These are phyloP conservation scores for Penicillium sclerotigenum DNA, from an alignment of 2,329 filamentous ascomycete species.

Conservation along the genomic window DNA sequence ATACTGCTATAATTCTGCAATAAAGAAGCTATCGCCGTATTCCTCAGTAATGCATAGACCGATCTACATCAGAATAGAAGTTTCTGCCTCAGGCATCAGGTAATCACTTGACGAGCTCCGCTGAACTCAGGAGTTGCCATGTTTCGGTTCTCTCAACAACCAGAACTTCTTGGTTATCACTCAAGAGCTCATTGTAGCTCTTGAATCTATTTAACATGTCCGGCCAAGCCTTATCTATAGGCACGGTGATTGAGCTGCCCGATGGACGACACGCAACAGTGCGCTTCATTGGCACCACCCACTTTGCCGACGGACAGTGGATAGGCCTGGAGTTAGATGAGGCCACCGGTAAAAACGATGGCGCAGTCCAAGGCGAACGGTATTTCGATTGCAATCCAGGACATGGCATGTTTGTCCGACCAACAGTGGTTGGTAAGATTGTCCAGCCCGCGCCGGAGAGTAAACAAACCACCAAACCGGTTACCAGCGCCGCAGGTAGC, in stretches of 20 bases:
- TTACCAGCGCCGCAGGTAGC: slow-evolving; percentile 29
- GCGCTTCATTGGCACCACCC: slow-evolving; percentile 75
- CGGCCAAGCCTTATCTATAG: slow-evolving; percentile 43
- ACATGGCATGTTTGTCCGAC: slow-evolving; percentile 83
- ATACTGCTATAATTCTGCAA: neutral
- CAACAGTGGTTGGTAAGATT: slow-evolving; percentile 61
- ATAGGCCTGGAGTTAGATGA: slow-evolving; percentile 84
- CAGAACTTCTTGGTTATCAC: slow-evolving; percentile 7
- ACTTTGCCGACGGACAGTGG: slow-evolving; percentile 81
- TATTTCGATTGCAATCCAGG: slow-evolving; percentile 76
- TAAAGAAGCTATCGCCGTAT: neutral
- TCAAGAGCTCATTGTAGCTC: slow-evolving; percentile 13
- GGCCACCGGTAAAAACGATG: slow-evolving; percentile 86
- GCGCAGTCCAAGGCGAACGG: slow-evolving; percentile 77
- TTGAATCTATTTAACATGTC: slow-evolving; percentile 16
- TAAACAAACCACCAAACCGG: slow-evolving; percentile 37
- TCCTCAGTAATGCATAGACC: neutral
- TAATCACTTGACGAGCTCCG: slow-evolving; percentile 14
- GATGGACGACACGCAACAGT: slow-evolving; percentile 75
- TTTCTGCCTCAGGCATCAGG: slow-evolving; percentile 19
- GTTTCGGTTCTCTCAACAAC: slow-evolving; percentile 2
- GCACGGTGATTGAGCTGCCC: slow-evolving; percentile 73
- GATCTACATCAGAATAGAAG: neutral
- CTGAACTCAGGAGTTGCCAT: slow-evolving; percentile 15
- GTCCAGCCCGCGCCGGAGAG: slow-evolving; percentile 37